phyloP scores from a whole-genome alignment of 768 basidiomycete species.

The Amanita polypyramis region DNA sequence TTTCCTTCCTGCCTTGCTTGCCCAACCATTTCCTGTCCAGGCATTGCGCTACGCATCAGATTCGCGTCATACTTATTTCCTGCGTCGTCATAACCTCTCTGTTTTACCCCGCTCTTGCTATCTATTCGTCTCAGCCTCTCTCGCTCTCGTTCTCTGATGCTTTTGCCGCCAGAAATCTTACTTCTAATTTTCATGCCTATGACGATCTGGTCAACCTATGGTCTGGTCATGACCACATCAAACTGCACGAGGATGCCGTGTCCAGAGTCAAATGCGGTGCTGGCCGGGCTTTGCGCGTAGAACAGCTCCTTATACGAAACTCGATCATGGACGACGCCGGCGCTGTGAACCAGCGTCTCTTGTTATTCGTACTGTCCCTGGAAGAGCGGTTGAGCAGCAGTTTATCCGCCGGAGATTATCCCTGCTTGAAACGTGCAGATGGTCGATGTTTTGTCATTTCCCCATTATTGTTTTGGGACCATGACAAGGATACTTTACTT shows the following conservation, averaged over 20 bases:
- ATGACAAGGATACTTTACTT: constrained; percentile 42
- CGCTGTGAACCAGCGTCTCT: constrained; percentile 49
- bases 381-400: constrained; percentile 45
- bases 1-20: not conserved
- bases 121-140: constrained; percentile 66
- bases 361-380: constrained; percentile 54
- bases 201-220: constrained; percentile 65
- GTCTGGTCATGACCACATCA: constrained; percentile 54
- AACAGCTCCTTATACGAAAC: constrained; percentile 65
- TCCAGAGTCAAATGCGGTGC: constrained; percentile 61
- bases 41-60: constrained; percentile 86
- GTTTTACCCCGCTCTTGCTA: constrained; percentile 82
- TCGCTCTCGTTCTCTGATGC: constrained; percentile 57
- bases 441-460: constrained; percentile 62
- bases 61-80: constrained; percentile 80
- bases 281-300: constrained; percentile 63
- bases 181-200: constrained; percentile 42
- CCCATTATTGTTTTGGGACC: constrained; percentile 66
- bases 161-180: constrained; percentile 42
- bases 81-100: constrained; percentile 82
- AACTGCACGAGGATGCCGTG: constrained; percentile 58
- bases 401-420: constrained; percentile 25
- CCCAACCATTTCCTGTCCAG: constrained; percentile 25
- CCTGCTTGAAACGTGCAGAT: constrained; percentile 44
- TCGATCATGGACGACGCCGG: constrained; percentile 34